phyloP scores from a whole-genome alignment of 2,329 filamentous ascomycete genomes.

The Pestalotiopsis sp. region DNA sequence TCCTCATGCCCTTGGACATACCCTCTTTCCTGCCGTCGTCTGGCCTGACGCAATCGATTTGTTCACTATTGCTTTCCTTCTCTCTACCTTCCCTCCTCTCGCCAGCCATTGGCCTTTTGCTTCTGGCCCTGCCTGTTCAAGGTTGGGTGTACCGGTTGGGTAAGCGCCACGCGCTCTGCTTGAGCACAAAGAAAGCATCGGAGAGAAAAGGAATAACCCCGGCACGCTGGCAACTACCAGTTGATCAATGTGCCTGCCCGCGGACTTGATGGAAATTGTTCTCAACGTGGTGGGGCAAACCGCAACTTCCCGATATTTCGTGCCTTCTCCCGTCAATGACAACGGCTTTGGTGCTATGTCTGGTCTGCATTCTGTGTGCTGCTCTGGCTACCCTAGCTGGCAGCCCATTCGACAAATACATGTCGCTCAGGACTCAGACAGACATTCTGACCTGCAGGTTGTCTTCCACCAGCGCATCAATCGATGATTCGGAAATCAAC shows the following conservation, averaged over 20 bases:
- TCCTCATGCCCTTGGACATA: neutral
- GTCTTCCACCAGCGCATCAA: neutral
- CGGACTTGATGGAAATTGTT: neutral
- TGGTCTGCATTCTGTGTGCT: too few relatives aligned
- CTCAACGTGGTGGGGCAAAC: neutral
- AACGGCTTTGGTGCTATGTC: neutral
- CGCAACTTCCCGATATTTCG: neutral
- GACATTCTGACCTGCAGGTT: neutral
- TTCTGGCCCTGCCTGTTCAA: neutral
- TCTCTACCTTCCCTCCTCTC: too few relatives aligned
- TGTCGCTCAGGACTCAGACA: neutral
- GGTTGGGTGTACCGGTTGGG: neutral
- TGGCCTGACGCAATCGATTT: too few relatives aligned
- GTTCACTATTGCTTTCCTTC: too few relatives aligned
- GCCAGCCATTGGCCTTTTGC: neutral
- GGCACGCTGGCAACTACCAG: neutral
- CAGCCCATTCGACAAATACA: neutral
- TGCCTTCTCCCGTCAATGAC: neutral
- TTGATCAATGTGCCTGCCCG: neutral
- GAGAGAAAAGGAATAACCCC: neutral
- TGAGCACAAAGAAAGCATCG: neutral
- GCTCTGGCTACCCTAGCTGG: too few relatives aligned
- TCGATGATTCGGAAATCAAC: neutral
- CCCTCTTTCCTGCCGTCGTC: too few relatives aligned
- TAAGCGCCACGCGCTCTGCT: neutral